Percentiles rank a stretch among this genome's conserved stretches.
phyloP scores from a whole-genome alignment of 1,139 yeast species.

The Hemisphaericaspora xylofermentans region DNA sequence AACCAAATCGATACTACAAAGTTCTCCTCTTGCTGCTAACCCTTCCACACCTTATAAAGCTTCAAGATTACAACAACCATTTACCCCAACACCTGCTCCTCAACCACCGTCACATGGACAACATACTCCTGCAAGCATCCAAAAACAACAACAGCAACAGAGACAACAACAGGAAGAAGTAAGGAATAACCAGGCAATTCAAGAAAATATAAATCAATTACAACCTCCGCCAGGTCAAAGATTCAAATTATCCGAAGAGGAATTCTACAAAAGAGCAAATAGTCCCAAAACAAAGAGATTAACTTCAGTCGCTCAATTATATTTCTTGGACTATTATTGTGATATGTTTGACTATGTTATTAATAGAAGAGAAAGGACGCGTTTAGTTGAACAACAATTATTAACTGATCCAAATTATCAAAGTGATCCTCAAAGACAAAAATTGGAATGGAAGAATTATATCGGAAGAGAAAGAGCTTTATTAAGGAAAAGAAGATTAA shows the following conservation, averaged over 20 bases:
- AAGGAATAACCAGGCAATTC: constrained; percentile 8
- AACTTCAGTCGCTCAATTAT: constrained; percentile 80
- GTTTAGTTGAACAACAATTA: constrained; percentile 61
- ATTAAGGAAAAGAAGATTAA: constrained; percentile 82
- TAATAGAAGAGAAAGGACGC: constrained; percentile 75
- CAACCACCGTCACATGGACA: constrained; percentile 6
- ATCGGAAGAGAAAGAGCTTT: constrained; percentile 81
- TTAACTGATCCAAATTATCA: constrained; percentile 42
- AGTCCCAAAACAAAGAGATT: constrained; percentile 79
- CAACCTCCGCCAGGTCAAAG: constrained; percentile 24
- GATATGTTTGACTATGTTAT: constrained; percentile 94
- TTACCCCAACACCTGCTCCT: constrained; percentile 10
- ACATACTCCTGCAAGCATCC: constrained; percentile 10
- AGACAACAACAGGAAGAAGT: constrained; percentile 7
- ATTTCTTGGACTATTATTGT: constrained; percentile 92
- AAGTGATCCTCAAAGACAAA: constrained; percentile 46
- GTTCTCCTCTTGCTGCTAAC: constrained; percentile 25
- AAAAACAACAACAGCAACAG: constrained; percentile 6
- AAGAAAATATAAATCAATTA: constrained; percentile 34
- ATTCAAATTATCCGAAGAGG: constrained; percentile 32
- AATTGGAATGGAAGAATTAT: constrained; percentile 77
- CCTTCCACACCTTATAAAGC: constrained; percentile 5
- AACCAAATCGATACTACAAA: constrained; percentile 38
- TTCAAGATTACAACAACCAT: constrained; percentile 1
- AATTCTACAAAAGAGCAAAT: constrained; percentile 59